Evolutionary conservation across 2,329 filamentous ascomycete species (phyloP).

Genomic region (Phoma sp.): DNA sequence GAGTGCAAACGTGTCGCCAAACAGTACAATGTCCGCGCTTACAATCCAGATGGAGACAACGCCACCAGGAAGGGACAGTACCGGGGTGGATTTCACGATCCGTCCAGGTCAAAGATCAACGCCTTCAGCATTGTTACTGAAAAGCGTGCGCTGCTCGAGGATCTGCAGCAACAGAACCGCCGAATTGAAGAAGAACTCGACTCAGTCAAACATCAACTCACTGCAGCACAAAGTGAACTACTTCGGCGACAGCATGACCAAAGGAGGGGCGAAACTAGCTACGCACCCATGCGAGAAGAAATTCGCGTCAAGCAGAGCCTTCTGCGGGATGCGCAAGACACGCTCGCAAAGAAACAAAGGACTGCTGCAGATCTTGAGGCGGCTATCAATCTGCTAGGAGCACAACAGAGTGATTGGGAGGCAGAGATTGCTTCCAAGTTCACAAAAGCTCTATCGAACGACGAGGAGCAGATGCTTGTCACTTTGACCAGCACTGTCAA

Average conservation of each 20-base stretch:
- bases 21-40: slow-evolving; percentile 88
- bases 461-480: slow-evolving; percentile 84
- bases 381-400: slow-evolving; percentile 62
- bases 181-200: slow-evolving; percentile 76
- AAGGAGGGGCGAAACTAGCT: slow-evolving; percentile 79
- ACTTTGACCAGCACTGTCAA: slow-evolving; percentile 72
- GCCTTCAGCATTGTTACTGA: slow-evolving; percentile 77
- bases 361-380: slow-evolving; percentile 73
- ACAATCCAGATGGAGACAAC: slow-evolving; percentile 92
- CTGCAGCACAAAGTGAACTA: slow-evolving; percentile 79
- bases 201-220: slow-evolving; percentile 85
- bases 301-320: slow-evolving; percentile 76
- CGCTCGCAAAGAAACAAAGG: slow-evolving; percentile 73
- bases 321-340: slow-evolving; percentile 74
- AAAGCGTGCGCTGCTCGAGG: slow-evolving; percentile 77
- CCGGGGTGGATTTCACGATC: slow-evolving; percentile 92
- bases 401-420: slow-evolving; percentile 78
- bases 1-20: slow-evolving; percentile 90
- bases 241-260: slow-evolving; percentile 82
- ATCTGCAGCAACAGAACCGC: slow-evolving; percentile 66
- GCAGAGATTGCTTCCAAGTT: slow-evolving; percentile 84
- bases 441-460: slow-evolving; percentile 82
- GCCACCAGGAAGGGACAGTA: slow-evolving; percentile 95
- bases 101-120: slow-evolving; percentile 83
- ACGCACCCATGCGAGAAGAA: slow-evolving; percentile 79